These are phyloP conservation scores for Myrmaecium sp. DNA, from an alignment of 2,329 filamentous ascomycete genomes.

Conservation along the genomic window DNA sequence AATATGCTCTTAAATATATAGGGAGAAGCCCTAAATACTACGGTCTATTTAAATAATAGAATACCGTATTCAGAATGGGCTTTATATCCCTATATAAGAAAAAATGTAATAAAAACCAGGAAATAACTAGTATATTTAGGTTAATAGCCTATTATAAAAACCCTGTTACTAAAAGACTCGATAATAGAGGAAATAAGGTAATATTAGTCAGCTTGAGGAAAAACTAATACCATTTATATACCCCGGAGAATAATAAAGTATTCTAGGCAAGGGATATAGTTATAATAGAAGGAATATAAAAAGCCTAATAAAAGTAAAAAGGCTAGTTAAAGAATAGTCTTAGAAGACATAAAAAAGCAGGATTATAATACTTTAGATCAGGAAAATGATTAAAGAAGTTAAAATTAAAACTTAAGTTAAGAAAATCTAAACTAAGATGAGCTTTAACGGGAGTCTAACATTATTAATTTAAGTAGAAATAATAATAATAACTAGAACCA, in stretches of 20 bases:
- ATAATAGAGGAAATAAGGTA: neutral
- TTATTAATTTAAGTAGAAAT: neutral
- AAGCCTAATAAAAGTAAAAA: neutral
- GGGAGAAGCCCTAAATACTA: neutral
- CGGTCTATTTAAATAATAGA: conserved; percentile 1
- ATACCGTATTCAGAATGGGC: neutral
- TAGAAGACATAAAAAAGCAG: too few relatives aligned
- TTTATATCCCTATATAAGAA: neutral
- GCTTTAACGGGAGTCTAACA: neutral
- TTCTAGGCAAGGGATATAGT: too few relatives aligned
- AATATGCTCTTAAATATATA: neutral
- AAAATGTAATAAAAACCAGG: neutral
- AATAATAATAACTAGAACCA: neutral
- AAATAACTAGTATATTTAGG: neutral
- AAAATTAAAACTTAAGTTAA: conserved; percentile 1
- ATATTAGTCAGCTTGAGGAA: neutral
- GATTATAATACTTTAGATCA: too few relatives aligned
- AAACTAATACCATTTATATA: neutral
- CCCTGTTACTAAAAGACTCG: neutral
- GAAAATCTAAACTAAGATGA: neutral
- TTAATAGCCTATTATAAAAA: neutral
- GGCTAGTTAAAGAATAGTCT: too few relatives aligned
- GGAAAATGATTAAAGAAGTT: too few relatives aligned
- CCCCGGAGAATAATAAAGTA: too few relatives aligned
- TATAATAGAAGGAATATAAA: neutral